These are phyloP conservation scores for Exsudoporus frostii DNA, from an alignment of 768 basidiomycete genomes.

Conservation along the genomic window DNA sequence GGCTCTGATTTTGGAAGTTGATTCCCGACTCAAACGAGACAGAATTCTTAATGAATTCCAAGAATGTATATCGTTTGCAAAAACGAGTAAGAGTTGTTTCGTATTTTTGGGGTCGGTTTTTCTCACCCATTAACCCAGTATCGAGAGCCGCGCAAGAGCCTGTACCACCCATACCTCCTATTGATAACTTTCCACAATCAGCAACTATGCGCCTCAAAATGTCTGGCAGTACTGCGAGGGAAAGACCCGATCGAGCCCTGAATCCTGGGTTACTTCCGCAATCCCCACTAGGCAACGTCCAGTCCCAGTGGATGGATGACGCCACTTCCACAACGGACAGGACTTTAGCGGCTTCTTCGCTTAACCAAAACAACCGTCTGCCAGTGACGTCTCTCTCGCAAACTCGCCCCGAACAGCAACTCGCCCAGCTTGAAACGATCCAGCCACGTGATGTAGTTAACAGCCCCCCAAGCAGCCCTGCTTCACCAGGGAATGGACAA, in stretches of 20 bases:
- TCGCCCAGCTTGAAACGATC: neutral
- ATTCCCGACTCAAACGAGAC: slow-evolving; percentile 57
- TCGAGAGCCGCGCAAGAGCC: slow-evolving; percentile 59
- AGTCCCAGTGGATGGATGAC: neutral
- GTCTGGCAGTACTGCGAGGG: slow-evolving; percentile 1
- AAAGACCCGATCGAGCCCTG: slow-evolving; percentile 22
- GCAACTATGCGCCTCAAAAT: slow-evolving; percentile 6
- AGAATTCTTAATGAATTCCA: slow-evolving; percentile 64
- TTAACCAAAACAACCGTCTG: slow-evolving; percentile 1
- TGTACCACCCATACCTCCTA: slow-evolving; percentile 62
- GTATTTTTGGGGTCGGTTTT: neutral
- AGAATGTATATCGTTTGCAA: slow-evolving; percentile 83
- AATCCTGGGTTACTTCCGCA: slow-evolving; percentile 15
- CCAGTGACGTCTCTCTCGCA: slow-evolving; percentile 4
- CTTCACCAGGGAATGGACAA: slow-evolving; percentile 12
- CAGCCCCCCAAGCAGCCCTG: slow-evolving; percentile 1
- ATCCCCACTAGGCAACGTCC: neutral
- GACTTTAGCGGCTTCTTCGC: neutral
- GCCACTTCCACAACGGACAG: neutral
- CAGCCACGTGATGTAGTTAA: slow-evolving; percentile 5
- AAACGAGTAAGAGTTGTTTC: slow-evolving; percentile 49
- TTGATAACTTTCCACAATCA: slow-evolving; percentile 34
- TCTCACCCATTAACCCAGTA: slow-evolving; percentile 36
- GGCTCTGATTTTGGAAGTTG: slow-evolving; percentile 61
- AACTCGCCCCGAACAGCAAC: slow-evolving; percentile 2